Base-by-base conservation (phyloP, 306 rosid genomes). In the Citrullus colocynthis region DNA sequence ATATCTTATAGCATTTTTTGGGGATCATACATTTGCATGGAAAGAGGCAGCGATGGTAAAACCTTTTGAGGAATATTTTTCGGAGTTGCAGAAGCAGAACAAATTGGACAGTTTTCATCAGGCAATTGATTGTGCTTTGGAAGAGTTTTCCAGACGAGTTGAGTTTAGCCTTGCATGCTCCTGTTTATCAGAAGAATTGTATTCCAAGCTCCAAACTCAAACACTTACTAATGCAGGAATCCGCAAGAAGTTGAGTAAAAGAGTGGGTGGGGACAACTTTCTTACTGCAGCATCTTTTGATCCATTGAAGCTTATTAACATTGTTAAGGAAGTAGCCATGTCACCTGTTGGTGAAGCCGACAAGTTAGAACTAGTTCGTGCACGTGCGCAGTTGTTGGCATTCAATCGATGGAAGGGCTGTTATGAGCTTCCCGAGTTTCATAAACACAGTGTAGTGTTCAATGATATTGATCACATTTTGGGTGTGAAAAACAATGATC, bases 21-120 rank as follows among this genome's bases (percentile, higher is more conserved):
- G 97, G 69, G 97, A 90, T 83, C 81, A 79, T 62, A 82, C 96
- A 80, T 94, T 94, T 59, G 90, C 93, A 52, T 94, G 98, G 98
- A 91, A 89, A 69, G 96, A 92, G 21, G 85, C 78, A n/a, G 80
- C 89, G 14, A 79, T 7, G 83, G 85, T 94, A 80, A 94, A 92
- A 85, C 87, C 91, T 20, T 94, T 91, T 79, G 74, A 67, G 45
- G 81, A 80, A 62, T 82, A 89, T 82, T 94, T 91, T 81, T 81
- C 85, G 3, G 87, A 85, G 82, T 82, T 92, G 95, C 90, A 78
- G 77, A 92, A 87, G 84, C 92, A 89, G 82, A 86, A 86, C 77
- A 63, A 78, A 75, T 56, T 55, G 74, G 89, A 86, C 78, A 81
- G 59, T 59, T 90, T 94, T 78, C 89, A 70, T 11, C 39, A 60